These are phyloP conservation scores for Leucosporidium yakuticum DNA, from an alignment of 768 basidiomycete species.

Conservation along the genomic window DNA sequence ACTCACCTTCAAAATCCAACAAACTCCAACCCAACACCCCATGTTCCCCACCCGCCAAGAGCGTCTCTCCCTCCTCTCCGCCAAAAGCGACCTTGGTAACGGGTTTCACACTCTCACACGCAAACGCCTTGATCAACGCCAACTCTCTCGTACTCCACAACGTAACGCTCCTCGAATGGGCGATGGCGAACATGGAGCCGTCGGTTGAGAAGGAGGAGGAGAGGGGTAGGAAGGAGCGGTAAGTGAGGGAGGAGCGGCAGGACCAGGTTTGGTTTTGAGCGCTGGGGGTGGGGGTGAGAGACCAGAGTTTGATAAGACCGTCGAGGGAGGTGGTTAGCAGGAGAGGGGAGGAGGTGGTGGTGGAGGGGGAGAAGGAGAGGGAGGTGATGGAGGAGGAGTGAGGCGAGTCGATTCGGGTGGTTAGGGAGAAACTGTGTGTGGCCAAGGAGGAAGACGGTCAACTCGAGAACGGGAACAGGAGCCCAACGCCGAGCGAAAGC, in stretches of 20 bases:
- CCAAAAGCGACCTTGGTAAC: slow-evolving; percentile 47
- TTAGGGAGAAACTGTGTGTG: slow-evolving; percentile 50
- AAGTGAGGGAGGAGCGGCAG: slow-evolving; percentile 63
- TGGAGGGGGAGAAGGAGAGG: slow-evolving; percentile 61
- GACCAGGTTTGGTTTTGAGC: slow-evolving; percentile 71
- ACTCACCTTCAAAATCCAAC: slow-evolving; percentile 42
- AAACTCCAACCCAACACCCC: slow-evolving; percentile 45
- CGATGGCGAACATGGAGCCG: slow-evolving; percentile 72
- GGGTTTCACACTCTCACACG: slow-evolving; percentile 51
- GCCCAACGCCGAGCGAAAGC: slow-evolving; percentile 52
- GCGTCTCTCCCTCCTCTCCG: slow-evolving; percentile 32
- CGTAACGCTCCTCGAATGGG: slow-evolving; percentile 60
- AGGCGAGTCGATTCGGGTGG: slow-evolving; percentile 81
- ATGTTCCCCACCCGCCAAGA: slow-evolving; percentile 28
- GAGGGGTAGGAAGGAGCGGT: slow-evolving; percentile 51
- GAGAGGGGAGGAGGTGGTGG: slow-evolving; percentile 42
- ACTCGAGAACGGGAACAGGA: not conserved
- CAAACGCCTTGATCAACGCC: slow-evolving; percentile 51
- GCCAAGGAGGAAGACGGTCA: not conserved
- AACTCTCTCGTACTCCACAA: slow-evolving; percentile 68
- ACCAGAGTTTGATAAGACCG: slow-evolving; percentile 72
- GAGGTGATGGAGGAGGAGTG: slow-evolving; percentile 66
- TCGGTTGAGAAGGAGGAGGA: slow-evolving; percentile 75
- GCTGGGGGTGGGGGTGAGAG: slow-evolving; percentile 43
- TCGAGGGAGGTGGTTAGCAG: slow-evolving; percentile 73